Evolutionary conservation across 495 filamentous ascomycete genomes (phyloP).

Genomic region (Tuber melanosporum): DNA sequence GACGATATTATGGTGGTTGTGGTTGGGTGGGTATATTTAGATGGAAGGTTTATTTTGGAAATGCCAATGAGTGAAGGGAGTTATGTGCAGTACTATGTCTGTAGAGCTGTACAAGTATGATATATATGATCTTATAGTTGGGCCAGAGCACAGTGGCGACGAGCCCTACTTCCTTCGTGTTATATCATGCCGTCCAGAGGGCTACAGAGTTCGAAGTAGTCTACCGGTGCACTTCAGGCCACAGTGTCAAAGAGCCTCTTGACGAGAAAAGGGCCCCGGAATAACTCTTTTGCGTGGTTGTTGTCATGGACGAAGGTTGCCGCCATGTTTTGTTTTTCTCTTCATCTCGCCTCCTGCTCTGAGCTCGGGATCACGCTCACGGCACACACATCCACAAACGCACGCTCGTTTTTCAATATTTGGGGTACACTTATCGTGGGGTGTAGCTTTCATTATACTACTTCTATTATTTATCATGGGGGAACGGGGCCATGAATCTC

Average conservation of each 20-base stretch:
- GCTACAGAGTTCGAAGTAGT: background rate
- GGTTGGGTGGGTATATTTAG: slow-evolving; percentile 44
- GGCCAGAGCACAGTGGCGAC: background rate
- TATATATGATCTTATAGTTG: background rate
- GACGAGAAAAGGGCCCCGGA: background rate
- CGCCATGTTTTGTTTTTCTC: slow-evolving; percentile 1
- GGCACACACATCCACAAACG: background rate
- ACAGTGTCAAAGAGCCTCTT: background rate
- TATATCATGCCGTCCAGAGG: background rate
- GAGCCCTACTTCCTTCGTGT: background rate
- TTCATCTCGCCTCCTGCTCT: background rate
- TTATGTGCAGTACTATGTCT: slow-evolving; percentile 2
- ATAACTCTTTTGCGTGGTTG: background rate
- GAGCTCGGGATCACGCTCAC: background rate
- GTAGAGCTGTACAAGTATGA: background rate
- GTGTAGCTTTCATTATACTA: background rate
- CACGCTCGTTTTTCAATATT: background rate
- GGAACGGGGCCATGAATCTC: slow-evolving; percentile 31
- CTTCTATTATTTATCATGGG: slow-evolving; percentile 8
- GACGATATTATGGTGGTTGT: slow-evolving; percentile 55
- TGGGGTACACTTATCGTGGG: background rate
- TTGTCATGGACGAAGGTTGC: background rate
- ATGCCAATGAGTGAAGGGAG: background rate
- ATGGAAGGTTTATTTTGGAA: slow-evolving; percentile 1
- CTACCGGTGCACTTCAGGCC: background rate